Evolutionary conservation across 805 yeast genomes (phyloP).

Genomic region (Kodamaea fukazawae): DNA sequence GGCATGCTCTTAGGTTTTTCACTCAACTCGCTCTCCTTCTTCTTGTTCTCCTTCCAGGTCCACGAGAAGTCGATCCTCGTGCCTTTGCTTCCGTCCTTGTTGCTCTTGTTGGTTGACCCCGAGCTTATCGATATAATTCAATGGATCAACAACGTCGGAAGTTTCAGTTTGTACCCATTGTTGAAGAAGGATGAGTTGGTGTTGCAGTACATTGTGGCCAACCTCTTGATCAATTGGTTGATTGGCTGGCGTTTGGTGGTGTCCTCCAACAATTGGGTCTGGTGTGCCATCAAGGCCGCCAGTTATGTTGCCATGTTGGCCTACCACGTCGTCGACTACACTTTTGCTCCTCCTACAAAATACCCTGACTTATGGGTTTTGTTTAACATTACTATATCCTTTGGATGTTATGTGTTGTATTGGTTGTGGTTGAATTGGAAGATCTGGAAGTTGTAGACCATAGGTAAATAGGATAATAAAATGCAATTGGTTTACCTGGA

Average conservation of each 20-base stretch:
- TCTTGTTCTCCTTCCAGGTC: slow-evolving; percentile 88
- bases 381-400: slow-evolving; percentile 68
- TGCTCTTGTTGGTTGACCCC: slow-evolving; percentile 56
- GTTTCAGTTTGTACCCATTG: slow-evolving; percentile 87
- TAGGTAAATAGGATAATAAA: too few species aligned
- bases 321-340: slow-evolving; percentile 55
- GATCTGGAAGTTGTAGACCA: slow-evolving; percentile 5
- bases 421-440: slow-evolving; percentile 75
- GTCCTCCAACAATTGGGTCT: slow-evolving; percentile 17
- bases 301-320: slow-evolving; percentile 44
- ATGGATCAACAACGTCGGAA: slow-evolving; percentile 84
- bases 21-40: slow-evolving; percentile 84
- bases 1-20: slow-evolving; percentile 64
- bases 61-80: slow-evolving; percentile 91
- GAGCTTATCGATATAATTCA: slow-evolving; percentile 68
- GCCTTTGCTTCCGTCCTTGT: slow-evolving; percentile 81
- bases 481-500: too few species aligned
- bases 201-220: slow-evolving; percentile 66
- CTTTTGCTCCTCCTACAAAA: slow-evolving; percentile 48
- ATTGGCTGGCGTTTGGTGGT: slow-evolving; percentile 41
- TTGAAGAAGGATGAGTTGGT: slow-evolving; percentile 63
- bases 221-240: slow-evolving; percentile 69
- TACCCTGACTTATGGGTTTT: slow-evolving; percentile 89
- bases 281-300: slow-evolving; percentile 24
- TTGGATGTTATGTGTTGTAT: slow-evolving; percentile 68